phyloP scores from a whole-genome alignment of 148 eudicot species.

The Nepenthes mirabilis region DNA sequence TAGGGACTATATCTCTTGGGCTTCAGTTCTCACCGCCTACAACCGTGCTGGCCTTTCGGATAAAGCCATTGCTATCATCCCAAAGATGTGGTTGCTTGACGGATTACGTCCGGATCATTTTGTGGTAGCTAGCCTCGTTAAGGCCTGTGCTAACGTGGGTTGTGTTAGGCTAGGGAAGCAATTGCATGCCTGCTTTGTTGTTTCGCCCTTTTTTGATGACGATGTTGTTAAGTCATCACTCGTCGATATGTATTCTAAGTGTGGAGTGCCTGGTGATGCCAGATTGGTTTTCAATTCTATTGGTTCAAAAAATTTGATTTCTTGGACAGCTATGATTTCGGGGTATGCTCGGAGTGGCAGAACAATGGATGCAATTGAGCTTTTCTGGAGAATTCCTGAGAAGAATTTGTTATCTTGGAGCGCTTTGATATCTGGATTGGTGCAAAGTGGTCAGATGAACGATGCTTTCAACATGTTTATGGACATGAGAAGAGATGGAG shows the following conservation, averaged over 20 bases:
- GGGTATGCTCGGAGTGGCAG: slow-evolving; percentile 54
- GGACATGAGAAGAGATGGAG: slow-evolving; percentile 43
- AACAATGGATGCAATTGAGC: slow-evolving; percentile 37
- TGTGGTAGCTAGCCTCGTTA: slow-evolving; percentile 42
- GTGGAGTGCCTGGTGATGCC: slow-evolving; percentile 37
- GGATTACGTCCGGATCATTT: slow-evolving; percentile 43
- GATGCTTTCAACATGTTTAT: slow-evolving; percentile 32
- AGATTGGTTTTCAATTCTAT: slow-evolving; percentile 42
- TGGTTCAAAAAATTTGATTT: slow-evolving; percentile 28
- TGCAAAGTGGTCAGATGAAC: slow-evolving; percentile 40
- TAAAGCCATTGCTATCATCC: slow-evolving; percentile 26
- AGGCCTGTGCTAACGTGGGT: slow-evolving; percentile 41
- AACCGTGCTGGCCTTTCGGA: slow-evolving; percentile 36
- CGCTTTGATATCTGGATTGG: slow-evolving; percentile 70
- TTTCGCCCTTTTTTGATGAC: slow-evolving; percentile 32
- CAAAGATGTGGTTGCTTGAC: slow-evolving; percentile 30
- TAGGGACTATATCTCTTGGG: slow-evolving; percentile 47
- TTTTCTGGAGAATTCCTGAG: slow-evolving; percentile 31
- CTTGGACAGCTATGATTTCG: slow-evolving; percentile 59
- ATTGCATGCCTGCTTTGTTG: slow-evolving; percentile 49
- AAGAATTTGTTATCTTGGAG: slow-evolving; percentile 57
- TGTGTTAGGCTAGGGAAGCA: slow-evolving; percentile 35
- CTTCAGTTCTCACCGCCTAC: slow-evolving; percentile 49
- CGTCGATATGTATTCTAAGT: slow-evolving; percentile 64
- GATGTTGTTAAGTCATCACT: slow-evolving; percentile 58